A percentile compares a stretch with the other conserved stretches of the same genome.
Conservation (phyloP, 1,284 basidiomycete species). For the Chalciporus piperatoides region DNA sequence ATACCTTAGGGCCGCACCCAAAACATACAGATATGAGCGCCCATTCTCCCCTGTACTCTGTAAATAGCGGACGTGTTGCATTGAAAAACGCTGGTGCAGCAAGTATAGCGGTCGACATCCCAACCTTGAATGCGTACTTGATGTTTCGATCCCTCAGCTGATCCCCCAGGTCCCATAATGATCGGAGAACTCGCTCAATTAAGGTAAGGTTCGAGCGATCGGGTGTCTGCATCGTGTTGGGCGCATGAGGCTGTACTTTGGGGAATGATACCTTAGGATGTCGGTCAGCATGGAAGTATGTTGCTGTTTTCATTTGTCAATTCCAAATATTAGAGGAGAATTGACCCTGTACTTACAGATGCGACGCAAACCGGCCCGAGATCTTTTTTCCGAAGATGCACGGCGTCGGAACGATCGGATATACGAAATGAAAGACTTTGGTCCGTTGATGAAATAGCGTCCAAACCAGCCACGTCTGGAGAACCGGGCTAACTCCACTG, state of each 20-base stretch:
- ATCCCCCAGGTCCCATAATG: conserved; percentile 74
- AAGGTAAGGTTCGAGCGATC: conserved; percentile 52
- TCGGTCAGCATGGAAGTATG: conserved; percentile 58
- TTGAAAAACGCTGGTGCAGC: conserved; percentile 87
- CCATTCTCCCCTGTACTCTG: conserved; percentile 89
- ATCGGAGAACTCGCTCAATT: conserved; percentile 60
- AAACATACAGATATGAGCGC: conserved; percentile 79
- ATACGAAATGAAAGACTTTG: conserved; percentile 23
- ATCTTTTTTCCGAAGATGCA: conserved; percentile 13
- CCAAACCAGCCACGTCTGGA: conserved; percentile 41
- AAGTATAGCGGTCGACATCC: conserved; percentile 75
- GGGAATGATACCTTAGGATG: conserved; percentile 73
- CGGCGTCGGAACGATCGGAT: conserved; percentile 18
- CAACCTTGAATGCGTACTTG: conserved; percentile 88
- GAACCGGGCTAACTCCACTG: conserved; percentile 50
- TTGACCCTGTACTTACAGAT: conserved; percentile 40
- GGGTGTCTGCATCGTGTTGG: conserved; percentile 82
- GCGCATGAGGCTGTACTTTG: conserved; percentile 75
- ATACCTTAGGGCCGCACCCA: conserved; percentile 9
- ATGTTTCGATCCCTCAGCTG: conserved; percentile 72
- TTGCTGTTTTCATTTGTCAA: conserved; percentile 40
- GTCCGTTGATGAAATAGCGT: conserved; percentile 31
- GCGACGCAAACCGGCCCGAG: conserved; percentile 26
- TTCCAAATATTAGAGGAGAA: conserved; percentile 6
- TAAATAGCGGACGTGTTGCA: conserved; percentile 70